These are phyloP conservation scores for Coffea eugenioides DNA, from an alignment of 257 asterid genomes.

Conservation along the genomic window DNA sequence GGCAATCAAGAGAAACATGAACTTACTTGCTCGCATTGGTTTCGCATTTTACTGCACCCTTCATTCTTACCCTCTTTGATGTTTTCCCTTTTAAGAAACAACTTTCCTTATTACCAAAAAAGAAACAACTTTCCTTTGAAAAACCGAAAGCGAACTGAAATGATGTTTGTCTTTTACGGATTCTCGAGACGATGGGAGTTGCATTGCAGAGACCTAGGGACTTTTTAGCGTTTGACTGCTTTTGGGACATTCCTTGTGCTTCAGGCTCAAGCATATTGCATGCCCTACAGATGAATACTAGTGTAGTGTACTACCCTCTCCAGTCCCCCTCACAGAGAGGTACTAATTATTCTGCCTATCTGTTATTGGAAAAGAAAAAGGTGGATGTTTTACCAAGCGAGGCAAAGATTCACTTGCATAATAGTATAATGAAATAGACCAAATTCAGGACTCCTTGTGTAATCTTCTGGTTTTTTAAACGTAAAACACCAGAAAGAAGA, in stretches of 20 bases:
- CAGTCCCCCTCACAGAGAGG: too few relatives aligned
- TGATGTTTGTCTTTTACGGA: constrained; percentile 19
- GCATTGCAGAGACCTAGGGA: constrained; percentile 23
- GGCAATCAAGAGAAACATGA: too few relatives aligned
- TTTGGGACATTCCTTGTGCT: constrained; percentile 37
- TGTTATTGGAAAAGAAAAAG: neutral
- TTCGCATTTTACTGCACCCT: too few relatives aligned
- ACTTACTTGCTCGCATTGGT: too few relatives aligned
- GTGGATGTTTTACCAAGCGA: neutral
- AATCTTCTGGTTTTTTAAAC: neutral
- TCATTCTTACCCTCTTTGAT: neutral
- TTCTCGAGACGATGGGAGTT: constrained; percentile 24
- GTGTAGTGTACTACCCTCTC: too few relatives aligned
- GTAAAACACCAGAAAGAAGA: neutral
- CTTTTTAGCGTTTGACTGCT: constrained; percentile 47
- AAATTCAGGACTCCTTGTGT: neutral
- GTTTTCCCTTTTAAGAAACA: neutral
- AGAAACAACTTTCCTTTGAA: neutral
- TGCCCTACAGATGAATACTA: neutral
- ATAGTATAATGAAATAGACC: neutral
- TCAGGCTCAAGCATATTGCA: constrained; percentile 3
- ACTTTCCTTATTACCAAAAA: neutral
- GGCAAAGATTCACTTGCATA: neutral
- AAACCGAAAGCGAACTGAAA: neutral
- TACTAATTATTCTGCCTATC: neutral